These are phyloP conservation scores for Elongisporangium undulatum DNA, from an alignment of 352 stramenopile genomes.

Conservation along the genomic window DNA sequence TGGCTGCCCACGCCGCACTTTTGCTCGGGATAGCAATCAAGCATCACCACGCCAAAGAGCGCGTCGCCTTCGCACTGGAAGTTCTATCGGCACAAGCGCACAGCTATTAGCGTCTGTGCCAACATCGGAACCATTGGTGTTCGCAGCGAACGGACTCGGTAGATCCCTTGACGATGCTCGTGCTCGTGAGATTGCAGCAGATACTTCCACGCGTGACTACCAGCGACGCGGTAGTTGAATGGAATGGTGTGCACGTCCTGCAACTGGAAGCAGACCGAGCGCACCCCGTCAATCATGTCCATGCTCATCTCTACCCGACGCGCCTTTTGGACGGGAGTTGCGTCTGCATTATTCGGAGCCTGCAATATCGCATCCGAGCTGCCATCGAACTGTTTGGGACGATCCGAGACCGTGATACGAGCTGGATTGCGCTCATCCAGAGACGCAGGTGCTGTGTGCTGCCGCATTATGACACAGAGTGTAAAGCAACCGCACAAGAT, in stretches of 20 bases:
- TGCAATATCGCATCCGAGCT: background rate
- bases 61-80: background rate
- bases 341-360: background rate
- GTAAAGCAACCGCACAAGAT: background rate
- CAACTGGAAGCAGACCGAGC: background rate
- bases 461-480: no score
- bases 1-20: background rate
- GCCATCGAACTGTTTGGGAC: background rate
- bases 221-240: background rate
- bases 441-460: no score
- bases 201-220: background rate
- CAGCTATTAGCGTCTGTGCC: background rate
- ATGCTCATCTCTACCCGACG: background rate
- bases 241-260: background rate
- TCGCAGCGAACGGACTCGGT: background rate
- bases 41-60: background rate
- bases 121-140: no score
- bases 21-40: background rate
- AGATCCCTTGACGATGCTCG: background rate
- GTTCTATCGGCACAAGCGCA: background rate
- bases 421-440: background rate
- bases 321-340: no score
- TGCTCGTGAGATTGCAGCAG: background rate
- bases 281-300: background rate
- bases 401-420: background rate